phyloP scores from a whole-genome alignment of 2,329 filamentous ascomycete genomes.

The Alternaria incomplexa region DNA sequence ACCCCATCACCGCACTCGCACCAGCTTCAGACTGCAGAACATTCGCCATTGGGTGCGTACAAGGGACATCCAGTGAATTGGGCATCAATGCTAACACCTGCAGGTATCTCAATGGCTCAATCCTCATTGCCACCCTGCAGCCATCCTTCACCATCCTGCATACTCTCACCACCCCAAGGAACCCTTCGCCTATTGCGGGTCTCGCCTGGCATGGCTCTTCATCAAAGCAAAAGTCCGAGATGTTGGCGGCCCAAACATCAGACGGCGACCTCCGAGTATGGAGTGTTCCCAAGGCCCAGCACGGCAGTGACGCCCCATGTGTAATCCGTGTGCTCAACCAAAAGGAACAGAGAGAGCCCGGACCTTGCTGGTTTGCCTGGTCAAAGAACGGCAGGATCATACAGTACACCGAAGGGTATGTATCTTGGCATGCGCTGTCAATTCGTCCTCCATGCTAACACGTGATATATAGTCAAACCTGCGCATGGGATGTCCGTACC shows the following conservation, averaged over 20 bases:
- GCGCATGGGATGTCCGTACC: slow-evolving; percentile 97
- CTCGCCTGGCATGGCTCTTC: slow-evolving; percentile 97
- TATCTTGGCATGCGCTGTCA: slow-evolving; percentile 32
- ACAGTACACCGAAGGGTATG: slow-evolving; percentile 88
- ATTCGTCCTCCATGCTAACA: slow-evolving; percentile 26
- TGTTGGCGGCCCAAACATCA: slow-evolving; percentile 90
- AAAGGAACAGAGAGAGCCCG: slow-evolving; percentile 73
- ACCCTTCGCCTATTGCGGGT: slow-evolving; percentile 84
- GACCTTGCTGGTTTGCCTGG: slow-evolving; percentile 96
- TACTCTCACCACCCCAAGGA: slow-evolving; percentile 82
- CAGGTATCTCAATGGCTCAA: slow-evolving; percentile 93
- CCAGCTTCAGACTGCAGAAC: slow-evolving; percentile 89
- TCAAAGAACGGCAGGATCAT: slow-evolving; percentile 97
- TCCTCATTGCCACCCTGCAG: slow-evolving; percentile 86
- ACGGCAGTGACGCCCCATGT: slow-evolving; percentile 75
- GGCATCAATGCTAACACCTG: slow-evolving; percentile 20
- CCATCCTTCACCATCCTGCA: slow-evolving; percentile 94
- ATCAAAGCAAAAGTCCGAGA: slow-evolving; percentile 93
- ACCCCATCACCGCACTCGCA: slow-evolving; percentile 91
- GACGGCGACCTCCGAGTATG: slow-evolving; percentile 94
- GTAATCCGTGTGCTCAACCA: slow-evolving; percentile 87
- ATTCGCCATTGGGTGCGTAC: slow-evolving; percentile 86
- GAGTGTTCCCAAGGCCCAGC: slow-evolving; percentile 86
- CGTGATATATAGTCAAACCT: slow-evolving; percentile 69
- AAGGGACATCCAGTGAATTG: neutral